Evolutionary conservation across 345 rosid genomes (phyloP).

Genomic region (Dipteronia dyeriana): DNA sequence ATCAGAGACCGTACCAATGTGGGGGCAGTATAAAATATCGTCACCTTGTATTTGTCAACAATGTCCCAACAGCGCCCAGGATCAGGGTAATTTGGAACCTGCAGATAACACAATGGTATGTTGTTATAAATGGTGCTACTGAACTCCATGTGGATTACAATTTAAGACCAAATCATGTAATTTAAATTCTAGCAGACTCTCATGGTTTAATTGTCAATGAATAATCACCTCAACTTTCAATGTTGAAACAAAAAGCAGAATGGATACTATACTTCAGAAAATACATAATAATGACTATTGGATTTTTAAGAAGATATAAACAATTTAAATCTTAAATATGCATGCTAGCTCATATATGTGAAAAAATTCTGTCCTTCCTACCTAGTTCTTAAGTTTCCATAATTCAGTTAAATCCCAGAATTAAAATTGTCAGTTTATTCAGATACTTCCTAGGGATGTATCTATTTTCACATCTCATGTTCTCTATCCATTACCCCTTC

Average conservation of each 20-base stretch:
- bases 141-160: slow-evolving; percentile 13
- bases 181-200: background rate
- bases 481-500: slow-evolving; percentile 78
- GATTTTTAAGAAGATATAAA: background rate
- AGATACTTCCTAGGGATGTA: background rate
- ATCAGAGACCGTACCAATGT: slow-evolving; percentile 97
- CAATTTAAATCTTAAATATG: background rate
- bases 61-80: slow-evolving; percentile 97
- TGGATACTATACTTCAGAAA: background rate
- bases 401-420: no score
- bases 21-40: slow-evolving; percentile 95
- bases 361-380: no score
- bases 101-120: slow-evolving; percentile 27
- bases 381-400: no score
- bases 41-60: slow-evolving; percentile 91
- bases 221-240: background rate
- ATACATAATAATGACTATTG: background rate
- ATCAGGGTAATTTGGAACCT: slow-evolving; percentile 96
- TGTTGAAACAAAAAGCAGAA: background rate
- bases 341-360: background rate
- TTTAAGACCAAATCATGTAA: background rate
- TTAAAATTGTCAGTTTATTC: background rate
- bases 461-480: slow-evolving; percentile 13
- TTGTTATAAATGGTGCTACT: slow-evolving; percentile 23
- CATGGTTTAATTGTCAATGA: background rate